phyloP scores from a whole-genome alignment of 2,329 filamentous ascomycete species.

The Aureobasidium sp. region DNA sequence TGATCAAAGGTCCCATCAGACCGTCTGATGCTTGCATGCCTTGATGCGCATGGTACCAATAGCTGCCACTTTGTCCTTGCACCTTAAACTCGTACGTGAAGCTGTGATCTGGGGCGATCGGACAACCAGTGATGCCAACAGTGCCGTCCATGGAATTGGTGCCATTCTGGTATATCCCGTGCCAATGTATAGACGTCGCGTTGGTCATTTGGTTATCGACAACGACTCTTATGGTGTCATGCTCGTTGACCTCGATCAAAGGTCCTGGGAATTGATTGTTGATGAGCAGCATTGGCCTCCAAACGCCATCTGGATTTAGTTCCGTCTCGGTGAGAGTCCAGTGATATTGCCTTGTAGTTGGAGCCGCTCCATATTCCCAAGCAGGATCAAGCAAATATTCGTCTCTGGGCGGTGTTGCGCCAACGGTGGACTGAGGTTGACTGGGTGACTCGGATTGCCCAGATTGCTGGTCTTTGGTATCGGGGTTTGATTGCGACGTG shows the following conservation, averaged over 20 bases:
- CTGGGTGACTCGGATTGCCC: not conserved
- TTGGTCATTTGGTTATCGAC: constrained; percentile 56
- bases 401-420: constrained; percentile 13
- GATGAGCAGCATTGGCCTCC: constrained; percentile 36
- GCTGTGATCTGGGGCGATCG: constrained; percentile 47
- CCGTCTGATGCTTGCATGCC: constrained; percentile 54
- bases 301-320: constrained; percentile 53
- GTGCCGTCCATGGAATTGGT: constrained; percentile 62
- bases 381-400: constrained; percentile 52
- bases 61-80: constrained; percentile 35
- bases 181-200: constrained; percentile 57
- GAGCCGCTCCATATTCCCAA: constrained; percentile 50
- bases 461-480: not conserved
- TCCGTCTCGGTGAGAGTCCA: constrained; percentile 55
- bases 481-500: not conserved
- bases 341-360: constrained; percentile 49
- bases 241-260: constrained; percentile 44
- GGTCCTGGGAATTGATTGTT: constrained; percentile 36
- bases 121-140: constrained; percentile 56
- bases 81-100: constrained; percentile 60
- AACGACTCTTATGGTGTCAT: constrained; percentile 61
- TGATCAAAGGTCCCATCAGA: constrained; percentile 53
- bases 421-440: not conserved
- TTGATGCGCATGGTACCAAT: constrained; percentile 59
- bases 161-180: constrained; percentile 62